Percentiles rank a stretch among this genome's conserved stretches.
Conservation (phyloP, 108 stramenopile genomes). For the Skeletonema potamos region DNA sequence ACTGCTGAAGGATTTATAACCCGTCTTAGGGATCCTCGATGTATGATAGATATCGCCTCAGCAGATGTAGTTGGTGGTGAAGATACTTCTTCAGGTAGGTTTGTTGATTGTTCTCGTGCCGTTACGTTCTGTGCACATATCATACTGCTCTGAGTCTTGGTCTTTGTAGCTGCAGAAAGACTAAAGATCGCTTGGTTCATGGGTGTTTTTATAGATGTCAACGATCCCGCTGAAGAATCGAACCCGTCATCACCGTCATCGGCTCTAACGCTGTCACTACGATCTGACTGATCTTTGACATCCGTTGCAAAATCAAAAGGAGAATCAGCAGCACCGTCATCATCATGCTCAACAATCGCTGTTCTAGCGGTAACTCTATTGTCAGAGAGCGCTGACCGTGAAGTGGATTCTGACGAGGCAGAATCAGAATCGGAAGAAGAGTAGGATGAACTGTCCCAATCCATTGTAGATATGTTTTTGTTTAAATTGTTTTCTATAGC, state of each 20-base stretch:
- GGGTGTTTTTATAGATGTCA: neutral
- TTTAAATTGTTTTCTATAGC: neutral
- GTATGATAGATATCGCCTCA: neutral
- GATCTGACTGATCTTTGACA: neutral
- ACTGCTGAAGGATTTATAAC: constrained; percentile 5
- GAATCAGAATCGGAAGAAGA: neutral
- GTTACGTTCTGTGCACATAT: too few species aligned
- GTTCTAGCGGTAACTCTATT: neutral
- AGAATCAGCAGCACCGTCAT: neutral
- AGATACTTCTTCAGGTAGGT: neutral
- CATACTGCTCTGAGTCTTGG: neutral
- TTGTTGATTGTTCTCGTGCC: neutral
- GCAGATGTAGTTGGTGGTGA: neutral
- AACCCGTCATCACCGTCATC: neutral
- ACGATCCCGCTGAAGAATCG: neutral
- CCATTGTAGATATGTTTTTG: neutral
- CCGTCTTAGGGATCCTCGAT: constrained; percentile 17
- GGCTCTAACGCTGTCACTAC: neutral
- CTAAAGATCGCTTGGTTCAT: neutral
- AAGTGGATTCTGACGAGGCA: neutral
- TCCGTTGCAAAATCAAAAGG: constrained; percentile 1
- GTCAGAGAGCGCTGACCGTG: neutral
- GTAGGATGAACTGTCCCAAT: constrained; percentile 1
- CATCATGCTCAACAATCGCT: neutral
- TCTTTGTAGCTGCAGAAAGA: neutral